Base-by-base conservation (phyloP, 2,329 filamentous ascomycete genomes). In the Drechslerella coelobrocha region DNA sequence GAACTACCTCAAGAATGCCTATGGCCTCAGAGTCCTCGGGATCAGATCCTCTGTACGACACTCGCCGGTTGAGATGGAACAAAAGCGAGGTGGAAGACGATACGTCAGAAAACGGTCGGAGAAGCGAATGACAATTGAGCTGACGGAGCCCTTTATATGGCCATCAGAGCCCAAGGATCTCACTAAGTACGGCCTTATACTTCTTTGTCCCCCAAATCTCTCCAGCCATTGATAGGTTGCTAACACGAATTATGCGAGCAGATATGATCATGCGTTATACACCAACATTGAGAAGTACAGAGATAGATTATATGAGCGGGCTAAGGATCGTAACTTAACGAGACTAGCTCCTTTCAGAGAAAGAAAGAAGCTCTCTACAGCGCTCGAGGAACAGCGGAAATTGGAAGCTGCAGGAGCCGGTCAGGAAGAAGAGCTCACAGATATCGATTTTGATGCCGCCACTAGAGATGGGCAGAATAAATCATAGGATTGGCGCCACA, bases 81-180 rank as follows among this genome's bases (percentile, higher is more conserved):
- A 84, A 63, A 45, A 45, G 21, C 84, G 85, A 73, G 81, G 82
- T 72, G 71, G 83, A 17, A 62, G 61, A 31, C 29, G 71, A 72
- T 87, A 86, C 82, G 88, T 86, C 79, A 86, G 93, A 23, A 89
- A 90, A 24, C 83, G 85, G 73, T 82, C 87, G 53, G 84, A 88
- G 77, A 99, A 99, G 85, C 89, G 88, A 79, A 99, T 99, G 94
- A 96, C 89, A 43, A 91, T 95, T 47, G 90, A 97, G 83, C 85
- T 99, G 81, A 86, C 84, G 72, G 82, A 88, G 81, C 91, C 92
- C 2, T 99, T 99, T 81, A 86, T 90, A 62, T 97, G 91, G 89
- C 94, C 94, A 0, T 84, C 86, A 73, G 79, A 82, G 74, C 89
- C 91, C 2, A 79, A 82, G 73, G 84, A 89, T 77, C 81, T 85